Evolutionary conservation across 1,139 yeast genomes (phyloP).

Genomic region (Candida sp.): DNA sequence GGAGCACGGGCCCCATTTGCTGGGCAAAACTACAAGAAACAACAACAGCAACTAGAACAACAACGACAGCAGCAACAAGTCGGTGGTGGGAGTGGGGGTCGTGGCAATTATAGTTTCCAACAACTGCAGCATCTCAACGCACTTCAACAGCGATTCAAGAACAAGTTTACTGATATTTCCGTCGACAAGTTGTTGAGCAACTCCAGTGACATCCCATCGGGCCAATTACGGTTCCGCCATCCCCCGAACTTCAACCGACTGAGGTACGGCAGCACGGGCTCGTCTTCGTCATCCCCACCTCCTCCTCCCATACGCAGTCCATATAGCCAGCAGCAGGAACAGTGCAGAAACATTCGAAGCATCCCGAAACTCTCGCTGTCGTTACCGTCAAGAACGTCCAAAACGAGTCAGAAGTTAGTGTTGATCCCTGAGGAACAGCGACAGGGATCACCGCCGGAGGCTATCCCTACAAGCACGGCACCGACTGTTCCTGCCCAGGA

Average conservation of each 20-base stretch:
- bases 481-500: not conserved
- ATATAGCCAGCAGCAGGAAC: conserved; percentile 8
- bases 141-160: conserved; percentile 33
- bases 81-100: conserved; percentile 16
- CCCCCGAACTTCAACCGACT: conserved; percentile 31
- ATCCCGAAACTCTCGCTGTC: conserved; percentile 67
- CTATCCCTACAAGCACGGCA: not conserved
- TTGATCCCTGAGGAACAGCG: conserved; percentile 73
- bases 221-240: conserved; percentile 57
- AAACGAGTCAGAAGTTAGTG: conserved; percentile 84
- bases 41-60: conserved; percentile 30
- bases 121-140: conserved; percentile 23
- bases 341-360: conserved; percentile 34
- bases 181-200: conserved; percentile 74
- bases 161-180: conserved; percentile 69
- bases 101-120: conserved; percentile 15
- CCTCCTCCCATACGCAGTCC: conserved; percentile 10
- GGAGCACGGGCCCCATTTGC: conserved; percentile 89
- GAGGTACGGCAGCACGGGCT: conserved; percentile 7
- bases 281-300: conserved; percentile 4
- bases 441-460: conserved; percentile 20
- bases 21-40: conserved; percentile 52
- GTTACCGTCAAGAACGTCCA: conserved; percentile 85
- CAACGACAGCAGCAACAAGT: conserved; percentile 18
- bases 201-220: conserved; percentile 87